phyloP scores from a whole-genome alignment of 2,329 filamentous ascomycete species.

The Rugonectria rugulosa region DNA sequence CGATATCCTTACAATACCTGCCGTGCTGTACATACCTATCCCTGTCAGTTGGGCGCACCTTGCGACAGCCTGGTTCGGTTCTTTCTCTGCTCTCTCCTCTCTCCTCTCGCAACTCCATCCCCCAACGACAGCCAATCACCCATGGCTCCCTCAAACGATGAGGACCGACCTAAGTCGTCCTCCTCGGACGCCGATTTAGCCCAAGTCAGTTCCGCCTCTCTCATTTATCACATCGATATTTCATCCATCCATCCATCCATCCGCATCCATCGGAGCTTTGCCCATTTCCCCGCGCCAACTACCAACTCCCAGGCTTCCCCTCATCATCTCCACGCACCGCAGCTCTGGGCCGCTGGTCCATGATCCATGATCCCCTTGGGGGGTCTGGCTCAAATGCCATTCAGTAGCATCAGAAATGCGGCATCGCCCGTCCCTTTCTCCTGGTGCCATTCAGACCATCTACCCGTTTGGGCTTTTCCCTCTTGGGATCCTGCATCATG shows the following conservation, averaged over 20 bases:
- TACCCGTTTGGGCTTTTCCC: neutral
- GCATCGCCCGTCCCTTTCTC: neutral
- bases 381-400: too few species aligned
- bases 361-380: too few species aligned
- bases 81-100: too few species aligned
- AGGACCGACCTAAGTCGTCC: constrained; percentile 24
- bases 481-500: neutral
- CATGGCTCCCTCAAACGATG: constrained; percentile 12
- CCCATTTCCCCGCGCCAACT: neutral
- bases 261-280: neutral
- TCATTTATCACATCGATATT: neutral
- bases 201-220: constrained; percentile 29
- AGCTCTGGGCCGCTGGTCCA: too few species aligned
- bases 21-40: too few species aligned
- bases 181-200: constrained; percentile 37
- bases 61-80: too few species aligned
- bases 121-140: constrained; percentile 22
- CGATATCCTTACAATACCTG: too few species aligned
- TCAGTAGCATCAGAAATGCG: neutral
- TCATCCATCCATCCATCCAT: neutral
- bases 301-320: neutral
- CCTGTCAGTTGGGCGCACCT: too few species aligned
- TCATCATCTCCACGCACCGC: neutral
- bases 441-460: neutral
- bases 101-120: constrained; percentile 15